Base-by-base conservation (phyloP, 2,329 filamentous ascomycete genomes). In the Ceratocystis cubensis region DNA sequence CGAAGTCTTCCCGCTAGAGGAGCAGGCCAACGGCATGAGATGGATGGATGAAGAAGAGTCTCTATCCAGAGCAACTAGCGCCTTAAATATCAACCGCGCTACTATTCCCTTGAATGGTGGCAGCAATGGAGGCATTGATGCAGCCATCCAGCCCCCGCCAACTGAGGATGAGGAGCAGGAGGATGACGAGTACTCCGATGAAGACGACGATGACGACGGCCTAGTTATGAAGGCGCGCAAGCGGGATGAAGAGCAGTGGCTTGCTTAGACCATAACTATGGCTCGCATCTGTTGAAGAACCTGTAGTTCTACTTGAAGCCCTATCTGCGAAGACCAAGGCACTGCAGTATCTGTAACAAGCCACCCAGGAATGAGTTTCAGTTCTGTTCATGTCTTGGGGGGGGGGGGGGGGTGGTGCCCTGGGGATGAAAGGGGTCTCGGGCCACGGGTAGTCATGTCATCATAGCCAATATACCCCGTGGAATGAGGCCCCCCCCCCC, bases 1-100 rank as follows among this genome's bases (percentile, higher is more conserved):
- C 62, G 94, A 97, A 74, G 91, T 95, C 33, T 97, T 97, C 72
- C 90, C 91, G 0, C 82, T 96, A 13, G 94, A 99, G 75, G 94
- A 99, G 77, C 88, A 92, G 71, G 91, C 91, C 41, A 97, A 97
- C 74, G 93, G 93, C 4, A 78, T 94, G 73, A 90, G 88, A 17
- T 99, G 94, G 94, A 97, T 96, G 93, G 81, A 81, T 10, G 80
- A 80, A 48, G 79, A 78, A 17, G 73, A 73, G 25, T 67, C 65
- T 20, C 48, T 67, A 20, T 67, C 66, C 5, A 56, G 61, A n/a
- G 67, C 65, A 28, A 65, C 53, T 17, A 66, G 64, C 45, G 48
- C 48, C 15, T 63, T 69, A 5, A 65, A 44, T 46, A 68, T 65
- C 25, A 66, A 50, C 22, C 25, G 64, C 46, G 65, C 66, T 17